Evolutionary conservation across 2,329 filamentous ascomycete genomes (phyloP).

Genomic region (Hypoxylon sp.): DNA sequence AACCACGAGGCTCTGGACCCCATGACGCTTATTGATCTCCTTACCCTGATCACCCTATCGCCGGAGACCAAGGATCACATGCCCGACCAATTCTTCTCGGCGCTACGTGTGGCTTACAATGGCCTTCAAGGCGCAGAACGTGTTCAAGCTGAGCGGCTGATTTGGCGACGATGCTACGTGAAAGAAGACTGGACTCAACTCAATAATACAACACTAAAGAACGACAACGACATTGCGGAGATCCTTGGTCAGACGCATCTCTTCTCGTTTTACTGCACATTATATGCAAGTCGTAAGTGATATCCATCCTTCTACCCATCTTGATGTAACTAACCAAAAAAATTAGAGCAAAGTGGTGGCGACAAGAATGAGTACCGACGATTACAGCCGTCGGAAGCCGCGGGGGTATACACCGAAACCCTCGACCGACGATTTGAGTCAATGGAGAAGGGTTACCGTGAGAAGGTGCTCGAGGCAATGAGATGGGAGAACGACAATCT

Average conservation of each 20-base stretch:
- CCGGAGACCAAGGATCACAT: conserved; percentile 64
- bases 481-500: conserved; percentile 77
- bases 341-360: conserved; percentile 56
- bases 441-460: conserved; percentile 72
- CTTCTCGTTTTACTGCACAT: conserved; percentile 73
- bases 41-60: conserved; percentile 75
- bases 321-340: conserved; percentile 20
- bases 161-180: conserved; percentile 90
- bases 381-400: conserved; percentile 63
- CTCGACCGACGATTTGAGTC: conserved; percentile 70
- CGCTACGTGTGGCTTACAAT: conserved; percentile 71
- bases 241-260: conserved; percentile 74
- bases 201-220: conserved; percentile 80
- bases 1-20: conserved; percentile 77
- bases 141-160: conserved; percentile 68
- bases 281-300: conserved; percentile 73
- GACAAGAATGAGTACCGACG: conserved; percentile 58
- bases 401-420: conserved; percentile 71
- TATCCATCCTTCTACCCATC: conserved; percentile 27
- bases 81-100: conserved; percentile 79
- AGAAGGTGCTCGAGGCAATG: conserved; percentile 78
- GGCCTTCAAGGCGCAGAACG: conserved; percentile 67
- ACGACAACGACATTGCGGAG: conserved; percentile 74
- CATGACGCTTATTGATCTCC: conserved; percentile 74
- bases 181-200: conserved; percentile 86